Evolutionary conservation across 1,284 basidiomycete species (phyloP).

Genomic region (Moesziomyces antarcticus): DNA sequence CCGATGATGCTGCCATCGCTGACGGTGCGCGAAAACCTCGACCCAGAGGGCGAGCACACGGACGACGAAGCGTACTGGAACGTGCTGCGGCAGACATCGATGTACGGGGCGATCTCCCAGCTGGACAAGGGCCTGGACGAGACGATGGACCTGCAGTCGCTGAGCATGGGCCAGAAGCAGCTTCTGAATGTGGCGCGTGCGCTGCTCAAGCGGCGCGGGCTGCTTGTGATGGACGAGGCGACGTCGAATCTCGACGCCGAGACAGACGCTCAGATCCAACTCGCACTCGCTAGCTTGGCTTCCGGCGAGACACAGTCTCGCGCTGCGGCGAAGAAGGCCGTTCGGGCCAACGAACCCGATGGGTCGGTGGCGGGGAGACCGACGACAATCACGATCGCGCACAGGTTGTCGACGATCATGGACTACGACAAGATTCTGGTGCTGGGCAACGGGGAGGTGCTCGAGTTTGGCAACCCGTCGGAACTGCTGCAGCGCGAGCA

Average conservation of each 20-base stretch:
- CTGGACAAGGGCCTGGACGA: conserved; percentile 8
- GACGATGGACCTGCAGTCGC: conserved; percentile 5
- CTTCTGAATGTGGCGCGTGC: conserved; percentile 70
- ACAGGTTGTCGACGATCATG: conserved; percentile 79
- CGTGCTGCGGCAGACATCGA: conserved; percentile 42
- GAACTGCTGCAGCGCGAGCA: conserved; percentile 18
- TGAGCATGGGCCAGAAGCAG: conserved; percentile 60
- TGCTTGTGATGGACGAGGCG: conserved; percentile 72
- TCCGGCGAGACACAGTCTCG: background rate
- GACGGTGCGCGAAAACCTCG: conserved; percentile 55
- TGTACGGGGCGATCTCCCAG: conserved; percentile 36
- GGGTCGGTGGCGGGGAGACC: conserved; percentile 14
- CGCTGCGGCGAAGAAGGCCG: conserved; percentile 5
- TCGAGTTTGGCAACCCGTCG: conserved; percentile 70
- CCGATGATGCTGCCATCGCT: conserved; percentile 53
- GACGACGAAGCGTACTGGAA: conserved; percentile 54
- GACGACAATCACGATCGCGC: conserved; percentile 67
- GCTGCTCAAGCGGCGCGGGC: conserved; percentile 70
- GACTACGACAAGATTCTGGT: conserved; percentile 80
- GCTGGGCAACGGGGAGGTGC: conserved; percentile 77
- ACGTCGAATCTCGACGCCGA: conserved; percentile 20
- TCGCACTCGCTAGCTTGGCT: conserved; percentile 67
- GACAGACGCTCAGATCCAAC: conserved; percentile 72
- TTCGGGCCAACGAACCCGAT: conserved; percentile 26
- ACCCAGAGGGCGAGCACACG: conserved; percentile 23